Conservation (phyloP, 495 filamentous ascomycete species). For the Trichoderma asperelloides region DNA sequence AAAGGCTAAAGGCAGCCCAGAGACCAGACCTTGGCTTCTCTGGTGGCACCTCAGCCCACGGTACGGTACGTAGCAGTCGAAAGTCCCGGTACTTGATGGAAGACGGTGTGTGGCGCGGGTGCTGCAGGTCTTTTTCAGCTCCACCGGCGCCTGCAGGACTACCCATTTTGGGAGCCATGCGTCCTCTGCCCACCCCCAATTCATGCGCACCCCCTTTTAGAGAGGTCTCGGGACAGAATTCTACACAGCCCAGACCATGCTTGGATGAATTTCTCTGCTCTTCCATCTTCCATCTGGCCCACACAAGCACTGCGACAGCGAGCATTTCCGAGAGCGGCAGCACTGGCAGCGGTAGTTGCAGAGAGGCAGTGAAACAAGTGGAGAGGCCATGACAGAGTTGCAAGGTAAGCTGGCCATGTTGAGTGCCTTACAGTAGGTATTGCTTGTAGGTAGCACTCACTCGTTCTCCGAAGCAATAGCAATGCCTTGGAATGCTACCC, state of each 20-base stretch:
- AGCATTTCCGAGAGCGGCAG: not conserved
- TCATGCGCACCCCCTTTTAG: not conserved
- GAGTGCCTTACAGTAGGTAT: no score
- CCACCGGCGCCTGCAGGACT: slow-evolving; percentile 5
- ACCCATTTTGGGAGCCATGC: not conserved
- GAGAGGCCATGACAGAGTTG: not conserved
- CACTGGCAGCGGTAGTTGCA: not conserved
- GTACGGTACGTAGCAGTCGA: not conserved
- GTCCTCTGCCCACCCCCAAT: not conserved
- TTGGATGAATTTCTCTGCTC: not conserved
- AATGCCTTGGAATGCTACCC: no score
- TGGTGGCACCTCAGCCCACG: not conserved
- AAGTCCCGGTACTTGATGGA: not conserved
- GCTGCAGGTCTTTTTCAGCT: slow-evolving; percentile 6
- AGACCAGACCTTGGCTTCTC: not conserved
- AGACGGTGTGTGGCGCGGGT: slow-evolving; percentile 6
- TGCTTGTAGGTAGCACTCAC: not conserved
- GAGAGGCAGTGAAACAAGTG: slow-evolving; percentile 1
- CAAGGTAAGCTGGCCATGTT: no score
- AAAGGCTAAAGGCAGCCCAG: not conserved
- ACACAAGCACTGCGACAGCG: not conserved
- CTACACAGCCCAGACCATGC: not conserved
- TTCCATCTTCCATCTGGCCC: not conserved
- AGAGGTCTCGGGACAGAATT: no score
- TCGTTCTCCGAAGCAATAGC: not conserved